Conservation (phyloP, 805 yeast species). For the Ogataea saltuana region DNA sequence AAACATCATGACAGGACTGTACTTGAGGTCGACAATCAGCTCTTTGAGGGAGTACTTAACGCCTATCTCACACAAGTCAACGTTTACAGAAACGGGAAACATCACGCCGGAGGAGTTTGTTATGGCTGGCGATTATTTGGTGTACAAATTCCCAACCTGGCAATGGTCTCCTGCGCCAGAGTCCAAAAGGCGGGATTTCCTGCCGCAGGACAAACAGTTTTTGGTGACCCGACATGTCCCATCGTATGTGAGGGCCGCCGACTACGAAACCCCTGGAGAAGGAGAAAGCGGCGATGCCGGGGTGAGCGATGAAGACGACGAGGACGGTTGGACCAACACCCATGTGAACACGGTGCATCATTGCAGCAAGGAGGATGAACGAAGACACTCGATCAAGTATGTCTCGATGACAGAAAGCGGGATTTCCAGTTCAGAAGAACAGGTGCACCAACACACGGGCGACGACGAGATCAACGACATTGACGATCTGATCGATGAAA, state of each 20-base stretch:
- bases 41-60: conserved; percentile 90
- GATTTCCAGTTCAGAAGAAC: conserved; percentile 8
- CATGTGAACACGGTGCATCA: conserved; percentile 23
- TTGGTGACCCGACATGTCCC: conserved; percentile 90
- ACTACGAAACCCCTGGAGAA: conserved; percentile 45
- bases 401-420: conserved; percentile 28
- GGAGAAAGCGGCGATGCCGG: not conserved
- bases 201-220: conserved; percentile 86
- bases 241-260: conserved; percentile 68
- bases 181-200: conserved; percentile 58
- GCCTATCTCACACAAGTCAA: conserved; percentile 84
- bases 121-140: conserved; percentile 89
- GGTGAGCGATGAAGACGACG: conserved; percentile 35
- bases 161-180: conserved; percentile 73
- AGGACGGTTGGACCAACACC: conserved; percentile 62
- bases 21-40: conserved; percentile 71
- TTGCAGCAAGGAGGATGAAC: conserved; percentile 26
- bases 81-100: conserved; percentile 84
- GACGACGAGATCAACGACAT: conserved; percentile 44
- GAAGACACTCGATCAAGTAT: conserved; percentile 30
- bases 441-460: conserved; percentile 13
- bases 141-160: conserved; percentile 95
- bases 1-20: conserved; percentile 29
- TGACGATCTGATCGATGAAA: conserved; percentile 38
- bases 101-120: conserved; percentile 96